Conservation (phyloP, 371 early-diverging fungal genomes). For the Saksenaea vasiformis region DNA sequence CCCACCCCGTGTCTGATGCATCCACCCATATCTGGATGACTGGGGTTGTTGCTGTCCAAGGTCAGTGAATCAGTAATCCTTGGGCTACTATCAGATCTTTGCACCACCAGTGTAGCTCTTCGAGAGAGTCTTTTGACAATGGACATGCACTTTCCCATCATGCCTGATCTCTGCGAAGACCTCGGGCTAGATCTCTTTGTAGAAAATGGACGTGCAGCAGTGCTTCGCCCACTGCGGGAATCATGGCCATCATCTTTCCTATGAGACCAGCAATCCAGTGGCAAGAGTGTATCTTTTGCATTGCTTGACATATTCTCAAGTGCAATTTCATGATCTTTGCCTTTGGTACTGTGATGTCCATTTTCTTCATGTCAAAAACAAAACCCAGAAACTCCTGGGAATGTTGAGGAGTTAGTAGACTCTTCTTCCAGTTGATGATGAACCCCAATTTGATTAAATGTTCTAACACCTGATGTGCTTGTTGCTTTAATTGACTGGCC, state of each 20-base stretch:
- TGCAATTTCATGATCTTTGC: slow-evolving; percentile 6
- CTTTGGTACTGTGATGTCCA: slow-evolving; percentile 14
- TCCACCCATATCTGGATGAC: slow-evolving; percentile 2
- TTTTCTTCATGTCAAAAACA: slow-evolving; percentile 12
- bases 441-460: slow-evolving; percentile 2
- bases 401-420: background rate
- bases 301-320: background rate
- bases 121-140: background rate
- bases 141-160: slow-evolving; percentile 9
- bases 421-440: slow-evolving; percentile 15
- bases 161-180: background rate
- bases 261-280: slow-evolving; percentile 14
- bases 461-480: too few relatives aligned
- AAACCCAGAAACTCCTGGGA: slow-evolving; percentile 17
- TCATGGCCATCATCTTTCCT: slow-evolving; percentile 16
- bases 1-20: slow-evolving; percentile 17
- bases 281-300: background rate
- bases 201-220: slow-evolving; percentile 19
- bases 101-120: slow-evolving; percentile 14
- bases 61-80: slow-evolving; percentile 12
- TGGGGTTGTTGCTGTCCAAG: background rate
- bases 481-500: too few relatives aligned
- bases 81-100: background rate
- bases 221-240: slow-evolving; percentile 18
- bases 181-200: slow-evolving; percentile 15